Evolutionary conservation across 2,329 filamentous ascomycete genomes (phyloP).

Genomic region (Mycosphaerella sp.): DNA sequence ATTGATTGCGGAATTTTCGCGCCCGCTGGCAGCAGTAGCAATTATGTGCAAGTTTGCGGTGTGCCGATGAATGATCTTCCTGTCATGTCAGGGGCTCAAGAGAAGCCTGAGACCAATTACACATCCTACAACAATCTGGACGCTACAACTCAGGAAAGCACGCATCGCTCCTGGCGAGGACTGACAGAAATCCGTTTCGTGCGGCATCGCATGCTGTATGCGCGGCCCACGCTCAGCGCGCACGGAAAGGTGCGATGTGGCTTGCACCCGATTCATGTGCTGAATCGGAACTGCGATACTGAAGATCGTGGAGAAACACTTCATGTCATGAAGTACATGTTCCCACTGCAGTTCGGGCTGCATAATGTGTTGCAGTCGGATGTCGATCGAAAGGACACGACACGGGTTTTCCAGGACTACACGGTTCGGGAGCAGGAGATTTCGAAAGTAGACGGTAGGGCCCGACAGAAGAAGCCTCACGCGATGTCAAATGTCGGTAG

Average conservation of each 20-base stretch:
- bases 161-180: slow-evolving; percentile 5
- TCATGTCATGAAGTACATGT: slow-evolving; percentile 85
- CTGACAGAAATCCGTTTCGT: slow-evolving; percentile 58
- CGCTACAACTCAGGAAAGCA: not conserved
- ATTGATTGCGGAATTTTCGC: slow-evolving; percentile 71
- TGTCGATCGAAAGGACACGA: slow-evolving; percentile 58
- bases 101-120: no score
- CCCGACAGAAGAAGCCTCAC: not conserved
- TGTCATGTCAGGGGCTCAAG: not conserved
- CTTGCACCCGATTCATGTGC: slow-evolving; percentile 71
- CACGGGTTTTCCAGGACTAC: slow-evolving; percentile 75
- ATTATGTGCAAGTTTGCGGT: slow-evolving; percentile 76
- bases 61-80: slow-evolving; percentile 48
- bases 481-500: not conserved
- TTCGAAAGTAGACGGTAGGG: slow-evolving; percentile 10
- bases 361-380: slow-evolving; percentile 84
- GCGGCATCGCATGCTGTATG: slow-evolving; percentile 80
- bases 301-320: slow-evolving; percentile 50
- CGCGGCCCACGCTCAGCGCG: slow-evolving; percentile 63
- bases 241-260: slow-evolving; percentile 65
- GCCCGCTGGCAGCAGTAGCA: slow-evolving; percentile 53
- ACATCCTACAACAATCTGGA: not conserved
- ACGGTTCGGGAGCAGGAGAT: slow-evolving; percentile 82
- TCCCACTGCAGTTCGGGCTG: slow-evolving; percentile 80
- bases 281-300: slow-evolving; percentile 61